Conservation (phyloP, 2,329 filamentous ascomycete genomes). For the Trichoderma sp. region DNA sequence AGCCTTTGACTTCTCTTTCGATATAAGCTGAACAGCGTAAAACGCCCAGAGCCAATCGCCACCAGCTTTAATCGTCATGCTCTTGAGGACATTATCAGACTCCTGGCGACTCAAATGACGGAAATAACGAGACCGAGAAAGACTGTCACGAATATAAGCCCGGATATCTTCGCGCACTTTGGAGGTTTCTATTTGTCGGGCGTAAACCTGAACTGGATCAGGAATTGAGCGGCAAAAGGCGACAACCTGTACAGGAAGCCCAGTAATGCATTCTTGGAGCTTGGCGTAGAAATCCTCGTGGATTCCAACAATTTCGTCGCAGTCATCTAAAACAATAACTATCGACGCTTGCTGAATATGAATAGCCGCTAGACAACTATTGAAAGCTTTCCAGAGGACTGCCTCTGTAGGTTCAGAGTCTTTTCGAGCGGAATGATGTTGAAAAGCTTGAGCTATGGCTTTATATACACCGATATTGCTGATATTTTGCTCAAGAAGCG, state of each 20-base stretch:
- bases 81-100: background rate
- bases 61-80: background rate
- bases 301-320: constrained; percentile 33
- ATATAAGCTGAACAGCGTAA: background rate
- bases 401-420: background rate
- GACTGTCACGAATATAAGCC: background rate
- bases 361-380: constrained; percentile 32
- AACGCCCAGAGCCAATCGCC: background rate
- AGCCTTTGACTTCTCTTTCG: background rate
- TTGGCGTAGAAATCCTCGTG: background rate
- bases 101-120: background rate
- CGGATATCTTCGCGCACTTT: background rate
- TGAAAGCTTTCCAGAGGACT: constrained; percentile 28
- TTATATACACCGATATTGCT: background rate
- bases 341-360: constrained; percentile 30
- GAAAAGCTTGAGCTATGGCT: background rate
- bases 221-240: background rate
- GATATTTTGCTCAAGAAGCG: background rate
- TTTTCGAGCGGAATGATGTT: background rate
- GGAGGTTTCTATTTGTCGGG: background rate
- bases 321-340: constrained; percentile 37
- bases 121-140: background rate
- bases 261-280: background rate
- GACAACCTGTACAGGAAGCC: background rate
- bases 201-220: background rate